Conservation (phyloP, 139 green algal genomes). For the Pseudopediastrum boryanum region DNA sequence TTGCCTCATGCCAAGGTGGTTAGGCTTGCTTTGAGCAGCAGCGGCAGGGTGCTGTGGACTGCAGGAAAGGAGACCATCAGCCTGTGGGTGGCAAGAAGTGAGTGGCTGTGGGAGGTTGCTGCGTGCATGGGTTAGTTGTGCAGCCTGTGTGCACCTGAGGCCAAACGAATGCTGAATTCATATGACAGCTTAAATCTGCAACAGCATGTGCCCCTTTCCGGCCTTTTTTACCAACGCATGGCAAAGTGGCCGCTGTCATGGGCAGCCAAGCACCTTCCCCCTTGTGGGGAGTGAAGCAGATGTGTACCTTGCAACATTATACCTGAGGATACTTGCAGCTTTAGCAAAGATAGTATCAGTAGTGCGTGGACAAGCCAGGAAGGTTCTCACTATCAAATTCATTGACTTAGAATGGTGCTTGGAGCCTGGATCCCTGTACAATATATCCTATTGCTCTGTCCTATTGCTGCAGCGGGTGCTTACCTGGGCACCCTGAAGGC, state of each 20-base stretch:
- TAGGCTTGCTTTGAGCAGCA: constrained; percentile 22
- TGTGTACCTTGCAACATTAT: too few relatives aligned
- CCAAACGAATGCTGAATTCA: neutral
- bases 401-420: too few relatives aligned
- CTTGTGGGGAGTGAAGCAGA: too few relatives aligned
- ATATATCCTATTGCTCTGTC: neutral
- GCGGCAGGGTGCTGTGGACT: constrained; percentile 64
- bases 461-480: neutral
- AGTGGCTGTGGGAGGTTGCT: constrained; percentile 19
- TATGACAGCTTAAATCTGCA: neutral
- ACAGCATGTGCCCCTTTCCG: too few relatives aligned
- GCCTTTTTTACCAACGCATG: too few relatives aligned
- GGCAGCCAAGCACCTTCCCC: too few relatives aligned
- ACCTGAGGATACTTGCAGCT: too few relatives aligned
- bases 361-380: too few relatives aligned
- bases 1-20: constrained; percentile 33
- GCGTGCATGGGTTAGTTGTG: neutral
- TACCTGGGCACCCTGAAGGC: too few relatives aligned
- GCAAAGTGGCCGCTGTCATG: too few relatives aligned
- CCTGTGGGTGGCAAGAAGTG: constrained; percentile 68
- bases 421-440: neutral
- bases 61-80: constrained; percentile 48
- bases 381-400: too few relatives aligned
- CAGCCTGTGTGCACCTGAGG: neutral
- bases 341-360: too few relatives aligned